Base-by-base conservation (phyloP, 805 yeast genomes). In the Schwanniomyces polymorphus region DNA sequence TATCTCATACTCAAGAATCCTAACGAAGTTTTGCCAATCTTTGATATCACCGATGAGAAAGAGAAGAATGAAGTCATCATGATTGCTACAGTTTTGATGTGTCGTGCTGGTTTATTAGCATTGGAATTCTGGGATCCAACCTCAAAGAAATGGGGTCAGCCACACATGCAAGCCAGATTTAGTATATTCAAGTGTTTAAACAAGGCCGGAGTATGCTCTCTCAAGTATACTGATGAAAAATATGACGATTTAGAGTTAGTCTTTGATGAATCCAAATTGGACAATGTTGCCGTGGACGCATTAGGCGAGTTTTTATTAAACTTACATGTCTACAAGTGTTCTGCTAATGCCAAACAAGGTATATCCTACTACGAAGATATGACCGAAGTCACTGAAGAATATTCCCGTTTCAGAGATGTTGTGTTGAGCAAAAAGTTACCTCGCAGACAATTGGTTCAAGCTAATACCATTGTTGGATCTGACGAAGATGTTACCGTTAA, bases 91-190 rank as follows among this genome's bases (percentile, higher is more conserved):
- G 69, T 89, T 53, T 83, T 81, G 53, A 90, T 90, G 97, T 86
- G 90, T 23, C 78, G 96, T 56, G 96, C 96, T 5, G 97, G 97
- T 48, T 72, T 90, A 42, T 60, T 86, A 29, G 92, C 88, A 7
- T 75, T 90, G 60, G 96, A 90, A 65, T 88, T 78, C 63, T 90
- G 95, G 90, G 96, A 90, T 65, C 96, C 96, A 34, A 67, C 68
- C 39, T 78, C 88, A 26, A 71, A 74, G 49, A 89, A 88, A 68
- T 90, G 97, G 96, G 97, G 97, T 27, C 97, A 90, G 70, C 84
- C 97, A 11, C 97, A 90, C 64, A 88, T 89, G 90, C 96, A 89
- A 70, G 97, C 96, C 3, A 77, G 97, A 65, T 90, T 79, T 68
- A 88, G 94, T 27, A 89, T 90, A 55, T 76, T 88, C 77, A 88